Evolutionary conservation across 2,329 filamentous ascomycete species (phyloP).

Genomic region (Fusarium coffeatum): DNA sequence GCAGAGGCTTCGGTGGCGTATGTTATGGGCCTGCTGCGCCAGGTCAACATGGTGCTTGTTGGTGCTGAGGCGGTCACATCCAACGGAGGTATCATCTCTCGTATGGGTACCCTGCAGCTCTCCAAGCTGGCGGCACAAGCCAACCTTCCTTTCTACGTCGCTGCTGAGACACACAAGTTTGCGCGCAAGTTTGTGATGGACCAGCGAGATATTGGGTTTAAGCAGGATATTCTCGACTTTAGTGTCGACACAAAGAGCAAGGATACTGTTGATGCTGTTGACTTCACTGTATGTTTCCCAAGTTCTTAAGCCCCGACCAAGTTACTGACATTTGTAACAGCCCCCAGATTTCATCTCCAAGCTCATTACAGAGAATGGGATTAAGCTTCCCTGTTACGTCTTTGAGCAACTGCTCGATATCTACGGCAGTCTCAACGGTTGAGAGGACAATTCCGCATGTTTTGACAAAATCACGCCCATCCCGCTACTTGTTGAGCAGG

Average conservation of each 20-base stretch:
- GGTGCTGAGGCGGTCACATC: conserved; percentile 90
- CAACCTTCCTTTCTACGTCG: conserved; percentile 86
- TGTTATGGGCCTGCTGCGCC: conserved; percentile 67
- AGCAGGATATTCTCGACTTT: conserved; percentile 83
- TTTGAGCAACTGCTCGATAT: conserved; percentile 78
- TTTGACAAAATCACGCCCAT: conserved; percentile 28
- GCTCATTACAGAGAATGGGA: conserved; percentile 80
- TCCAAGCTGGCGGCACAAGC: conserved; percentile 78
- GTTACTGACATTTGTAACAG: conserved; percentile 49
- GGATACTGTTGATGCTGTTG: conserved; percentile 68
- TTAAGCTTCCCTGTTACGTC: conserved; percentile 76
- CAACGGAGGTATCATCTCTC: conserved; percentile 91
- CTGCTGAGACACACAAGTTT: conserved; percentile 97
- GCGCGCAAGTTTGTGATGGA: conserved; percentile 85
- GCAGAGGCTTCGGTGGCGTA: conserved; percentile 78
- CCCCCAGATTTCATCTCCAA: conserved; percentile 76
- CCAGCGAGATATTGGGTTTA: conserved; percentile 82
- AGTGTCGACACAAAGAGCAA: conserved; percentile 62
- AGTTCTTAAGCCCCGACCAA: not conserved
- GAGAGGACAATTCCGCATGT: conserved; percentile 22
- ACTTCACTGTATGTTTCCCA: conserved; percentile 70
- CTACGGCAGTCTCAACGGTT: conserved; percentile 58
- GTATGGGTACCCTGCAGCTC: conserved; percentile 88
- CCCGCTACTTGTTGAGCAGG: not conserved
- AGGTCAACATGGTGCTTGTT: conserved; percentile 74